A percentile compares a stretch with the other conserved stretches of the same genome.
phyloP scores from a whole-genome alignment of 768 basidiomycete species.

The Phaeotremella skinneri region DNA sequence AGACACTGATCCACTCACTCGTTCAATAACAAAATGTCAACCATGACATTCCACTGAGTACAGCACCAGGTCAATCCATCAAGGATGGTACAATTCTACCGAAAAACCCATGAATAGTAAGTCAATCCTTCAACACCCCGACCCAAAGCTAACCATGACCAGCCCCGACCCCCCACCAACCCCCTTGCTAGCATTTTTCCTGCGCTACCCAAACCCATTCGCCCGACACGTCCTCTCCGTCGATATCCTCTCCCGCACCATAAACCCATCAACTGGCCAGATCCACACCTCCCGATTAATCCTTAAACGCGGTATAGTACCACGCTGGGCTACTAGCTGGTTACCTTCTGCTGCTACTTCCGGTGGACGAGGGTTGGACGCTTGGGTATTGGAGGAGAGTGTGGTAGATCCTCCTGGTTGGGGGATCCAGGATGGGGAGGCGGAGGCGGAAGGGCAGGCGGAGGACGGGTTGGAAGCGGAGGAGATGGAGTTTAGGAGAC shows the following conservation, averaged over 20 bases:
- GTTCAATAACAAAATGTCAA: neutral
- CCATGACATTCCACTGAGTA: no score
- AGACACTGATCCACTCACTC: neutral
- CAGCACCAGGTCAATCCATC: neutral
- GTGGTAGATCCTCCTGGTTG: slow-evolving; percentile 83
- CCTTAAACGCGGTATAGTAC: slow-evolving; percentile 84
- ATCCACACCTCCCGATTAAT: slow-evolving; percentile 86
- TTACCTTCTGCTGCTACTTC: slow-evolving; percentile 53
- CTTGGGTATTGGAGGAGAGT: slow-evolving; percentile 92
- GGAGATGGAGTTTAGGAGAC: slow-evolving; percentile 11
- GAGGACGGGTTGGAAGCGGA: slow-evolving; percentile 4
- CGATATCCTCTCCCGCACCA: slow-evolving; percentile 83
- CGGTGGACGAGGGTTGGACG: slow-evolving; percentile 71
- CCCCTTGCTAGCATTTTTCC: slow-evolving; percentile 86
- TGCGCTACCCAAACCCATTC: slow-evolving; percentile 94
- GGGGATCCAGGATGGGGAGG: slow-evolving; percentile 49
- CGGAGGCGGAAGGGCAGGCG: neutral
- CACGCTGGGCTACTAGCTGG: slow-evolving; percentile 83
- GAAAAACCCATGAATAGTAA: slow-evolving; percentile 42
- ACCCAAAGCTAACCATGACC: neutral
- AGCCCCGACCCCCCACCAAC: slow-evolving; percentile 88
- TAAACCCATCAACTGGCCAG: slow-evolving; percentile 66
- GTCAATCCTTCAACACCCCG: slow-evolving; percentile 5
- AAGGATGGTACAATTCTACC: slow-evolving; percentile 38
- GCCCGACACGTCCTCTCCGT: slow-evolving; percentile 90